Evolutionary conservation across 768 basidiomycete genomes (phyloP).

Genomic region (Tephrocybe sp.): DNA sequence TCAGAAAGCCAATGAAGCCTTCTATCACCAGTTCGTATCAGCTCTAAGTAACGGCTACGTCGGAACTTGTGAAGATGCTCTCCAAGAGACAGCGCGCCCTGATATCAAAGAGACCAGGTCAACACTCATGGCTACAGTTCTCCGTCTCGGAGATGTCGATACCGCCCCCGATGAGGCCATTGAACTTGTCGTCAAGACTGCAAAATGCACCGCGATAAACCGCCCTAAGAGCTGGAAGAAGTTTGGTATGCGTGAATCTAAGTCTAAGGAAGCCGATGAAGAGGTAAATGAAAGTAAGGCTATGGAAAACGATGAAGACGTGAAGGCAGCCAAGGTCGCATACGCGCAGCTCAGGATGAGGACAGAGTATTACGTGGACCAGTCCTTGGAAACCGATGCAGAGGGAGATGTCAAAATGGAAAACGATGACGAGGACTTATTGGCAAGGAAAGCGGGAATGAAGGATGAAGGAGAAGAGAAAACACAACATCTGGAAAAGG

Average conservation of each 20-base stretch:
- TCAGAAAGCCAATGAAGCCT: slow-evolving; percentile 73
- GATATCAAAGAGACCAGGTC: slow-evolving; percentile 71
- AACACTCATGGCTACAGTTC: slow-evolving; percentile 52
- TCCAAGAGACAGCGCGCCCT: slow-evolving; percentile 58
- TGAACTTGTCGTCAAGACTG: slow-evolving; percentile 68
- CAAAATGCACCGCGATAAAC: slow-evolving; percentile 74
- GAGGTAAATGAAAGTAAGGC: slow-evolving; percentile 26
- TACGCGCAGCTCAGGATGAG: slow-evolving; percentile 46
- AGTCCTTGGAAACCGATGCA: slow-evolving; percentile 34
- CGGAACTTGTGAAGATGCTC: slow-evolving; percentile 63
- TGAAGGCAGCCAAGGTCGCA: slow-evolving; percentile 26
- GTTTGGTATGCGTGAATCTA: slow-evolving; percentile 43
- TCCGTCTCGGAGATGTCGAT: slow-evolving; percentile 79
- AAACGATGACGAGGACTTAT: slow-evolving; percentile 27
- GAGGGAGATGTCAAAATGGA: slow-evolving; percentile 41
- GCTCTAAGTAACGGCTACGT: slow-evolving; percentile 48
- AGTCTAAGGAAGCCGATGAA: slow-evolving; percentile 19
- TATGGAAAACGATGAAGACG: slow-evolving; percentile 29
- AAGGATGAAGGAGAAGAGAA: slow-evolving; percentile 29
- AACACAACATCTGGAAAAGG: slow-evolving; percentile 41
- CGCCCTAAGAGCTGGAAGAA: slow-evolving; percentile 81
- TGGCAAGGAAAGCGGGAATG: slow-evolving; percentile 19
- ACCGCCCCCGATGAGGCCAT: slow-evolving; percentile 67
- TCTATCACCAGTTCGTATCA: slow-evolving; percentile 50
- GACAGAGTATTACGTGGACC: slow-evolving; percentile 58